These are phyloP conservation scores for Calocybe gangraenosa DNA, from an alignment of 768 basidiomycete genomes.

Conservation along the genomic window DNA sequence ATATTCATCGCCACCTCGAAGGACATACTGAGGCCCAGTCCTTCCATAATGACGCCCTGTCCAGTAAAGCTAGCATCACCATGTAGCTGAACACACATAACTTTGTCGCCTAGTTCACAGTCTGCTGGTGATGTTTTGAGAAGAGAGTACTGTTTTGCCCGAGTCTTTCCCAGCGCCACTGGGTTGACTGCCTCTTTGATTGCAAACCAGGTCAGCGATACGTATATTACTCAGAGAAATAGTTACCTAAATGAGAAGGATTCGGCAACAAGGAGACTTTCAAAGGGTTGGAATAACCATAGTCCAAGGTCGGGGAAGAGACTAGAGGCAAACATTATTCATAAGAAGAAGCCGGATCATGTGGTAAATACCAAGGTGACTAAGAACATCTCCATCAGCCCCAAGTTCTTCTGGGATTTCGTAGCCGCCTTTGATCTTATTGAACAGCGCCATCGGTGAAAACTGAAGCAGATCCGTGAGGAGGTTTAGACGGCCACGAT, in stretches of 20 bases:
- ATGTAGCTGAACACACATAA: constrained; percentile 87
- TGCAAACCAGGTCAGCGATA: background rate
- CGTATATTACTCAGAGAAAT: background rate
- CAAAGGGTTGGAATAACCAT: constrained; percentile 45
- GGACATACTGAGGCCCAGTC: constrained; percentile 29
- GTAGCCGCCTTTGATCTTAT: constrained; percentile 80
- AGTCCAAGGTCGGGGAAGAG: constrained; percentile 59
- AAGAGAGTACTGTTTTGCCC: constrained; percentile 85
- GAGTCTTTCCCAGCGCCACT: constrained; percentile 83
- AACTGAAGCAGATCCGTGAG: constrained; percentile 73
- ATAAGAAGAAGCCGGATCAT: background rate
- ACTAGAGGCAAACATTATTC: constrained; percentile 33
- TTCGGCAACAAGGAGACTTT: constrained; percentile 63
- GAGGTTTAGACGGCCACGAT: constrained; percentile 83
- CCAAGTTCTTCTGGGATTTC: constrained; percentile 66
- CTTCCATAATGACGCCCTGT: constrained; percentile 89
- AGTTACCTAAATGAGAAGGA: constrained; percentile 8
- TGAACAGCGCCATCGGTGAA: constrained; percentile 67
- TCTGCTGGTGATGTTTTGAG: constrained; percentile 58
- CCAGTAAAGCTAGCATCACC: constrained; percentile 92
- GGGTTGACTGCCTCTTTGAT: constrained; percentile 78
- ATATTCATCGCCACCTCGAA: background rate
- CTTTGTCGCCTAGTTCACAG: constrained; percentile 60
- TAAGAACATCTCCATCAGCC: constrained; percentile 82
- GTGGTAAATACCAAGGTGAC: constrained; percentile 58